Base-by-base conservation (phyloP, 805 yeast genomes). In the Hanseniaspora guilliermondii region DNA sequence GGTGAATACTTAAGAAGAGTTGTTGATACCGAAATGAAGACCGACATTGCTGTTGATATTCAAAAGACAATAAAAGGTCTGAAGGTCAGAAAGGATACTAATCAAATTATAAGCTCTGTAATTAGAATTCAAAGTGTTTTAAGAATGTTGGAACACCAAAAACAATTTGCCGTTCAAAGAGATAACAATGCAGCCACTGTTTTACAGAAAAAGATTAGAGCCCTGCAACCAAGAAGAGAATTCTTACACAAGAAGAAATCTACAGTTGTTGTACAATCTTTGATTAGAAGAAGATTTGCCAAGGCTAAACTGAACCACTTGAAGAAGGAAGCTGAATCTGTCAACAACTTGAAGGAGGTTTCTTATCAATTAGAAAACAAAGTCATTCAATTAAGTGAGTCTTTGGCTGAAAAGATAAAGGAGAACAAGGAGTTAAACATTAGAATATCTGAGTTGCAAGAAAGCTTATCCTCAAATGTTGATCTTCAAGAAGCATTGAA, bases 331-430 rank as follows among this genome's bases (percentile, higher is more conserved):
- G 96, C 97, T 32, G 87, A 87, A 66, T 87, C 96, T 16, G 95
- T 87, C 45, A 83, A 83, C 65, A 94, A 84, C 65, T 77, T 87
- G 72, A 80, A 87, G 68, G 96, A 91, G 67, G 95, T 87, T 39
- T 88, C 95, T 62, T 93, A 87, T 70, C 80, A 85, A 66, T 77
- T 94, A 63, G 99, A 93, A 69, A 93, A 93, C 70, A 93, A 94
- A 74, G 97, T 94, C n/a, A 88, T 93, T 60, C 95, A 89, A 68
- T 78, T 93, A 61, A 91, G 97, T 3, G 94, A 91, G 64, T 77
- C 83, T 12, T 74, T 91, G 57, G 79, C 95, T 0, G 70, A 80
- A 37, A 85, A 87, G 66, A 82, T 85, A 25, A 85, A 80, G 60
- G 96, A 87, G 61, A 89, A 89, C 68, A 83, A 83, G 71, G 77